Percentiles rank a stretch among this genome's conserved stretches.
phyloP scores from a whole-genome alignment of 192 early-diverging fungal species.

The Neocallimastix lanati region DNA sequence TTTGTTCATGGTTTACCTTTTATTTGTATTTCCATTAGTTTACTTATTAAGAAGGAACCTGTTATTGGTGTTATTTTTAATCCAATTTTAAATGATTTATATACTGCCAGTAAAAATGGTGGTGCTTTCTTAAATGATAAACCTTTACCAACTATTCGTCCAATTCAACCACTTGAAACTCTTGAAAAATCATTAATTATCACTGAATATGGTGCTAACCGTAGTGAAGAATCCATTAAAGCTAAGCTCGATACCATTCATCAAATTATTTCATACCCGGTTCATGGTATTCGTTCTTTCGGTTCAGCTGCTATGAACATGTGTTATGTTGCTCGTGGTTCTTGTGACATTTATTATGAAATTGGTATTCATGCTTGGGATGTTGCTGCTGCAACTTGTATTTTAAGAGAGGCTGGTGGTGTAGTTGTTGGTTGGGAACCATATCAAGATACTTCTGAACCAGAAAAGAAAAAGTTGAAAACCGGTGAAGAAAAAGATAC shows the following conservation, averaged over 20 bases:
- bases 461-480: slow-evolving; percentile 5
- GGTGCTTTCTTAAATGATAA: slow-evolving; percentile 48
- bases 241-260: slow-evolving; percentile 49
- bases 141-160: slow-evolving; percentile 35
- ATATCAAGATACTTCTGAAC: not conserved
- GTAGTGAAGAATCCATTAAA: slow-evolving; percentile 29
- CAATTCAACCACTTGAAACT: slow-evolving; percentile 29
- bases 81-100: slow-evolving; percentile 72
- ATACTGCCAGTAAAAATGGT: slow-evolving; percentile 5
- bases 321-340: slow-evolving; percentile 62
- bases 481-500: not conserved
- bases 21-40: slow-evolving; percentile 67
- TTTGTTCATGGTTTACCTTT: slow-evolving; percentile 56
- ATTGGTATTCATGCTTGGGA: slow-evolving; percentile 63
- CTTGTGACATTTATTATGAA: slow-evolving; percentile 82
- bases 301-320: slow-evolving; percentile 67
- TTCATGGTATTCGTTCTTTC: slow-evolving; percentile 53
- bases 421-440: slow-evolving; percentile 26
- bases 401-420: slow-evolving; percentile 73
- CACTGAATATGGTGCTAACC: slow-evolving; percentile 70
- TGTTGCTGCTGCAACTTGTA: slow-evolving; percentile 67
- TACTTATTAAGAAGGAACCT: slow-evolving; percentile 50
- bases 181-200: slow-evolving; percentile 53
- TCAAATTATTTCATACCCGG: slow-evolving; percentile 34
- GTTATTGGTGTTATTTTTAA: slow-evolving; percentile 82